phyloP scores from a whole-genome alignment of 768 basidiomycete genomes.

The Amanita phalloides region DNA sequence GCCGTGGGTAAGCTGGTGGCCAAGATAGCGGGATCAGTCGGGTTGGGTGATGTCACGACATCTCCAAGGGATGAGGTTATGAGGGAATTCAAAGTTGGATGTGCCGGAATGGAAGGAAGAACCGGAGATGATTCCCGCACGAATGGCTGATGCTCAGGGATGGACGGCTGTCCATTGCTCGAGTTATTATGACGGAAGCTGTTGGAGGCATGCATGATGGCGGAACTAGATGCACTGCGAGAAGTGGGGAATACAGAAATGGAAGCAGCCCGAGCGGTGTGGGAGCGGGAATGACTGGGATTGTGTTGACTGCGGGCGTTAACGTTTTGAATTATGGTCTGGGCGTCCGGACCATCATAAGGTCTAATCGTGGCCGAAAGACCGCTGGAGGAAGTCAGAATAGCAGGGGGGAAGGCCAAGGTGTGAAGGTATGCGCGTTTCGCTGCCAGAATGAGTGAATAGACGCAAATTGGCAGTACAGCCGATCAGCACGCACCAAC shows the following conservation, averaged over 20 bases:
- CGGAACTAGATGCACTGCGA: conserved; percentile 34
- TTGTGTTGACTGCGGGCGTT: conserved; percentile 62
- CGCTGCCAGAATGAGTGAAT: conserved; percentile 34
- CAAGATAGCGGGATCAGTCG: conserved; percentile 61
- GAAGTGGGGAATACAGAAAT: conserved; percentile 50
- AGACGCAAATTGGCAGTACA: conserved; percentile 1
- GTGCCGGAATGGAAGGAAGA: conserved; percentile 68
- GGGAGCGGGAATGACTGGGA: conserved; percentile 54
- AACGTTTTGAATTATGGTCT: conserved; percentile 72
- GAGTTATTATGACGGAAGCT: conserved; percentile 24
- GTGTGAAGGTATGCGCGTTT: conserved; percentile 93
- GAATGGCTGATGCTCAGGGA: conserved; percentile 38
- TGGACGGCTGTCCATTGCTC: conserved; percentile 22
- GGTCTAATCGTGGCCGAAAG: conserved; percentile 63
- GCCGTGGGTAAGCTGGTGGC: conserved; percentile 39
- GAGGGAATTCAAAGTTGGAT: conserved; percentile 77
- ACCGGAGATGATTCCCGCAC: conserved; percentile 75
- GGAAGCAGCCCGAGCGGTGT: conserved; percentile 59
- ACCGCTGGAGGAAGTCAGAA: conserved; percentile 48
- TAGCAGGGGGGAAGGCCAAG: conserved; percentile 70
- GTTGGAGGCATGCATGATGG: conserved; percentile 10
- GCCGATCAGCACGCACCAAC: conserved; percentile 53
- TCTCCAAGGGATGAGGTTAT: conserved; percentile 65
- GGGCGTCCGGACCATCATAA: conserved; percentile 92
- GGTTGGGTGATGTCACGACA: conserved; percentile 32